Base-by-base conservation (phyloP, 306 rosid genomes). In the Pueraria montana region DNA sequence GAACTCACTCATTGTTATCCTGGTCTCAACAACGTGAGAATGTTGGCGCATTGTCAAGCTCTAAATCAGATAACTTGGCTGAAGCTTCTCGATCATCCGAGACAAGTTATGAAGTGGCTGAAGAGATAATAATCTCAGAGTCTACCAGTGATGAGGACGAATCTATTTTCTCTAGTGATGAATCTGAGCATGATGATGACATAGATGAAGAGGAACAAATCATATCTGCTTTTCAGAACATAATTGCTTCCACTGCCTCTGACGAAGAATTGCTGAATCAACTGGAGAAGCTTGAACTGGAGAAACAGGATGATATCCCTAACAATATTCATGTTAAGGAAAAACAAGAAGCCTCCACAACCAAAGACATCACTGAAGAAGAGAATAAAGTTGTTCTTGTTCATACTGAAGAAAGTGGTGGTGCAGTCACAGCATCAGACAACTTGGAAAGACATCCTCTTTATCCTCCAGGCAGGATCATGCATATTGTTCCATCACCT, bases 401-500 rank as follows among this genome's bases (percentile, higher is more conserved):
- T 30, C 34, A 30, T 30, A 30, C 1, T 30, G 34, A 27, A 63
- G 69, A 63, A 14, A 63, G n/a, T 11, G 27, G n/a, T 59, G 0
- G 4, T 59, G 8, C 5, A 1, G 34, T 11, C 7, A 11, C 66
- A 24, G 11, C 2, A 4, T 24, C 36, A 30, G 2, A 27, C 4
- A 5, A 12, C 11, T 1, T 6, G 40, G 24, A 16, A 16, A 64
- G 0, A 17, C 46, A 64, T 32, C 23, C 40, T 62, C 68, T 65
- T 32, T 65, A 7, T 34, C 71, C 71, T 14, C 71, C 69, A 14
- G 69, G 71, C 2, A 65, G 6, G 71, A 65, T 65, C 71, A 6
- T 65, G 46, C 69, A 63, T 30, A 63, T 63, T 7, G 13, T 63
- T 8, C 10, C 38, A 13, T 3, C 10, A 26, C 11, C 38, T 14